Base-by-base conservation (phyloP, 78 protist genomes). In the Dictyostelium purpureum region DNA sequence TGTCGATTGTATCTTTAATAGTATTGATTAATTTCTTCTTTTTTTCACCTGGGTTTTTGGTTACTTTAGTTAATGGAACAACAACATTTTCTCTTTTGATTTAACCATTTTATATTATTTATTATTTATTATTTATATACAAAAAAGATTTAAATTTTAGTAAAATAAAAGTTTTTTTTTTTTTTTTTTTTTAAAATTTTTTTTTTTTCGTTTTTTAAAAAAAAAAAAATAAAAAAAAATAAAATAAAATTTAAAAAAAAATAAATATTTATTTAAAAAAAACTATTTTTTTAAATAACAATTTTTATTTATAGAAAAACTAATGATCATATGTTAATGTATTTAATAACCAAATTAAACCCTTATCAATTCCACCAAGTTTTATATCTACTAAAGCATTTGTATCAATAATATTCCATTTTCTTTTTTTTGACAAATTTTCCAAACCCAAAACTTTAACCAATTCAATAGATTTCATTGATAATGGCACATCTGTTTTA, bases 61-160 rank as follows among this genome's bases (percentile, higher is more conserved):
- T 38, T 26, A 80, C 88, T 19, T 66, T 65, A 6, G 94, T 88
- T 31, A 96, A 87, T 11, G 89, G 16, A 18, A 91, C 96, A 40
- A 73, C 79, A 66, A 77, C 74, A 26, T 24, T n/a, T 87, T 67
- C 97, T 90, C 88, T 94, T n/a, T 96, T 45, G 96, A 93, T 93
- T 94, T 94, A 47, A 95, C 97, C 98, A 97, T 97, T 88, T 63
- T 77, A 54, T 18, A 18, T n/a, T 65, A 66, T 61, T 43, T 65
- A 79, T 79, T 49, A 65, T 28, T 65, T 61, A 35, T 63, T 71
- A 35, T 70, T 5, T 67, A 37, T 71, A 56, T 66, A 26, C 45
- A 71, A 67, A 67, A 38, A 42, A 67, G 37, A 35, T 5, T n/a
- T n/a, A n/a, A n/a, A n/a, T n/a, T n/a, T n/a, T n/a, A n/a, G n/a